These are phyloP conservation scores for Ceratocystis harringtonii DNA, from an alignment of 2,329 filamentous ascomycete species.

Conservation along the genomic window DNA sequence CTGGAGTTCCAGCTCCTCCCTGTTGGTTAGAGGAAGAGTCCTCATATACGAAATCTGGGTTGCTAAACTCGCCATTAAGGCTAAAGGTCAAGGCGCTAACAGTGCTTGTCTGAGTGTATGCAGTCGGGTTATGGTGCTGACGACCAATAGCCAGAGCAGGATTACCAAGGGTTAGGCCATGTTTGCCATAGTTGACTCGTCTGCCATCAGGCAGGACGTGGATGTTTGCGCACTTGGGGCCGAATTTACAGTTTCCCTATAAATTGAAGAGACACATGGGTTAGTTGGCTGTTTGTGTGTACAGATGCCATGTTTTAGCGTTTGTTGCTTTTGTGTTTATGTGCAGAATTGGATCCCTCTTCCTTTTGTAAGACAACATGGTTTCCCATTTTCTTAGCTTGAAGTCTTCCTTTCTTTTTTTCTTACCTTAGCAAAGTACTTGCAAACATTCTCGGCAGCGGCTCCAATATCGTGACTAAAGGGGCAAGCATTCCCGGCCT, in stretches of 20 bases:
- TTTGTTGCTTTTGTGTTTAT: background rate
- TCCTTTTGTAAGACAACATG: background rate
- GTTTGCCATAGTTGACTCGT: conserved; percentile 67
- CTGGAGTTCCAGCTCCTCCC: background rate
- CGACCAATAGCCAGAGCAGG: conserved; percentile 42
- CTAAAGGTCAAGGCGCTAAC: conserved; percentile 49
- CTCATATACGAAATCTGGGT: conserved; percentile 28
- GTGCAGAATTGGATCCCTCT: background rate
- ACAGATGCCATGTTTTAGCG: background rate
- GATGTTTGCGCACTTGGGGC: conserved; percentile 90
- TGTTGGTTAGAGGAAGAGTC: conserved; percentile 23
- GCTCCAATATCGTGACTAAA: conserved; percentile 87
- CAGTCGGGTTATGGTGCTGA: conserved; percentile 16
- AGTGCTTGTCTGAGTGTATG: conserved; percentile 48
- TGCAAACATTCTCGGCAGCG: conserved; percentile 80
- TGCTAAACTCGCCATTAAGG: conserved; percentile 31
- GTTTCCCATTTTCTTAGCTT: background rate
- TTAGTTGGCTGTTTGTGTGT: background rate
- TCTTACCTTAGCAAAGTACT: conserved; percentile 91
- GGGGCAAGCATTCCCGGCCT: conserved; percentile 88
- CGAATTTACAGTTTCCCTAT: conserved; percentile 97
- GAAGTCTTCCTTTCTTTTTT: background rate
- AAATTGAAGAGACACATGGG: background rate
- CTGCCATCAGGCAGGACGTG: conserved; percentile 90
- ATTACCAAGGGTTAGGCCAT: conserved; percentile 49